These are phyloP conservation scores for Talaromyces marneffei DNA, from an alignment of 2,329 filamentous ascomycete species.

Conservation along the genomic window DNA sequence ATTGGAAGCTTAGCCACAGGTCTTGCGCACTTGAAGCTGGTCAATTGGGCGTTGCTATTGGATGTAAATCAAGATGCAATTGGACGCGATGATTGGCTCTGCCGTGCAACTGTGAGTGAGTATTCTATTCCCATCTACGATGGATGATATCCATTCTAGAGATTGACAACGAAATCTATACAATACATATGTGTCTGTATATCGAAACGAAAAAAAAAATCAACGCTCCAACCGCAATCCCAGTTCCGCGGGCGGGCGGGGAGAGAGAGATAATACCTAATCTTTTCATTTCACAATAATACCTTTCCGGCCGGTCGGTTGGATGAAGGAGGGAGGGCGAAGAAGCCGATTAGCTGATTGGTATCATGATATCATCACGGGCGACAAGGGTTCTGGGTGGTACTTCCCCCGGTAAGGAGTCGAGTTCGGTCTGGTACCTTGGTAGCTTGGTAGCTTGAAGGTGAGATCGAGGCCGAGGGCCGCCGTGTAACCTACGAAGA, in stretches of 20 bases:
- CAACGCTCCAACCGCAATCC: constrained; percentile 40
- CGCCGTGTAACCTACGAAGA: constrained; percentile 40
- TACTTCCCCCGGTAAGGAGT: constrained; percentile 52
- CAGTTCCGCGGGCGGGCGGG: constrained; percentile 44
- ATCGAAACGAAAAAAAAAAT: not conserved
- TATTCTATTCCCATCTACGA: not conserved
- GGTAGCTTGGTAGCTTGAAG: no score
- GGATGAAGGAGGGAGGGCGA: constrained; percentile 38
- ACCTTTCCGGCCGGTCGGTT: not conserved
- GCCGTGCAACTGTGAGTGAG: no score
- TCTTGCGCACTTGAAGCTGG: not conserved
- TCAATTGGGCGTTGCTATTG: not conserved
- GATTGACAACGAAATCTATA: not conserved
- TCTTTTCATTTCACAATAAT: constrained; percentile 52
- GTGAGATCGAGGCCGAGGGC: constrained; percentile 50
- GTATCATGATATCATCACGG: constrained; percentile 16
- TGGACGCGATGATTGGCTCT: not conserved
- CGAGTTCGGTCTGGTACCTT: constrained; percentile 49
- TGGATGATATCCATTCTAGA: not conserved
- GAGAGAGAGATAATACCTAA: constrained; percentile 52
- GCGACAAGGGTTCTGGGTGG: constrained; percentile 43
- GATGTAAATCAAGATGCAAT: not conserved
- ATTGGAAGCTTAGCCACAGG: not conserved
- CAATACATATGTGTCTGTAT: no score
- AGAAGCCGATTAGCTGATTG: constrained; percentile 41